phyloP scores from a whole-genome alignment of 306 rosid species.

The Vicia sativa region DNA sequence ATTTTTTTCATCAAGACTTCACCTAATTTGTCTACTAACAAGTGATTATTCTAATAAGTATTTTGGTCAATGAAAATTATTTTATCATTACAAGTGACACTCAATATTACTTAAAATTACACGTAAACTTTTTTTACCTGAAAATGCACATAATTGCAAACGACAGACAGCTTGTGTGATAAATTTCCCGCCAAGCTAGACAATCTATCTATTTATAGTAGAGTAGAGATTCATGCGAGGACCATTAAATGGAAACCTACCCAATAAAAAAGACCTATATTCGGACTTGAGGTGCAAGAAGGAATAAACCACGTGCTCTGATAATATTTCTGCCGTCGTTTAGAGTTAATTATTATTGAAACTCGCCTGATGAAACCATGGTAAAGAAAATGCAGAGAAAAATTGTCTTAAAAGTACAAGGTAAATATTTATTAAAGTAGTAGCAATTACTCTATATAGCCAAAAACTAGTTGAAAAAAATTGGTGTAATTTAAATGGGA shows the following conservation, averaged over 20 bases:
- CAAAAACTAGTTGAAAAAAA: no score
- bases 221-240: not conserved
- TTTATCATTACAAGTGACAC: not conserved
- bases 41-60: not conserved
- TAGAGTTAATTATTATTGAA: slow-evolving; percentile 20
- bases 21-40: not conserved
- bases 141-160: no score
- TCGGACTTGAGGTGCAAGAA: slow-evolving; percentile 5
- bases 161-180: not conserved
- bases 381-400: no score
- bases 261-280: not conserved
- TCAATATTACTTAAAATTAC: not conserved
- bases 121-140: not conserved
- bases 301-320: not conserved
- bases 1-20: not conserved
- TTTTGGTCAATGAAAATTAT: not conserved
- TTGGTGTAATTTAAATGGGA: no score
- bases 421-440: no score
- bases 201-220: slow-evolving; percentile 10
- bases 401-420: no score
- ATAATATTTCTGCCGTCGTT: no score
- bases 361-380: not conserved
- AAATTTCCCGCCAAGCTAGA: slow-evolving; percentile 1
- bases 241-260: slow-evolving; percentile 12
- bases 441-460: no score